Evolutionary conservation across 2,329 filamentous ascomycete species (phyloP), one percentile per base, ranked within the genome.

Genomic region (Cylindrodendrum hubeiense): DNA sequence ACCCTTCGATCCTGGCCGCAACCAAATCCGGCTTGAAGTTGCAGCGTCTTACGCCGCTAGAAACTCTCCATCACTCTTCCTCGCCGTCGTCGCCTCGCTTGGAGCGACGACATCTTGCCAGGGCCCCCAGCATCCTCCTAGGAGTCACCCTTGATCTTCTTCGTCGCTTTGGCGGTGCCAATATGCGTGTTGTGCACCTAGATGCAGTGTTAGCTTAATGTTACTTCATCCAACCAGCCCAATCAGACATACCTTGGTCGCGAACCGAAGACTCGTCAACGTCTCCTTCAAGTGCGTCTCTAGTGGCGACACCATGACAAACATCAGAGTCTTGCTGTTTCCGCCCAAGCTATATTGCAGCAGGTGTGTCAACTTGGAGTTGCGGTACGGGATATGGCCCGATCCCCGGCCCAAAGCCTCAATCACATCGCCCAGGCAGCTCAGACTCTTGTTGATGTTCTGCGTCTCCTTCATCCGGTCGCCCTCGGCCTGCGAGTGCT

Each of bases 311-410:
- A 97, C 93, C 95, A 98, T 98, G 78, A 98, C 94, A 79, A 99
- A 97, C 96, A 99, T 99, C 74, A 99, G 90, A 1, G 96, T 99
- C 82, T 98, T 97, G 72, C 92, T 96, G 79, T 97, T 98, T 17
- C 96, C 96, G 4, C 96, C 95, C 8, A 99, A 85, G 3, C 94
- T 97, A 77, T 96, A 97, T 87, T 98, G 94, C 39, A 99, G 87
- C 50, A 99, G 86, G 76, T 98, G 97, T 9, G 96, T 99, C 70
- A 99, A 86, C 87, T 98, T 98, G 72, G 93, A 97, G 82, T 98
- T 98, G 59, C 96, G 87, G 82, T 98, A 99, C 1, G 96, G 96
- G 47, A 99, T 89, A 75, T 98, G 95, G 6, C 87, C 88, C 60
- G 91, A 93, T 33, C 93, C 93, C 67, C 91, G 89, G 15, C 95